These are phyloP conservation scores for Physcomitrellopsis africana DNA, from an alignment of 225 moss, liverwort and hornwort species.

Conservation along the genomic window DNA sequence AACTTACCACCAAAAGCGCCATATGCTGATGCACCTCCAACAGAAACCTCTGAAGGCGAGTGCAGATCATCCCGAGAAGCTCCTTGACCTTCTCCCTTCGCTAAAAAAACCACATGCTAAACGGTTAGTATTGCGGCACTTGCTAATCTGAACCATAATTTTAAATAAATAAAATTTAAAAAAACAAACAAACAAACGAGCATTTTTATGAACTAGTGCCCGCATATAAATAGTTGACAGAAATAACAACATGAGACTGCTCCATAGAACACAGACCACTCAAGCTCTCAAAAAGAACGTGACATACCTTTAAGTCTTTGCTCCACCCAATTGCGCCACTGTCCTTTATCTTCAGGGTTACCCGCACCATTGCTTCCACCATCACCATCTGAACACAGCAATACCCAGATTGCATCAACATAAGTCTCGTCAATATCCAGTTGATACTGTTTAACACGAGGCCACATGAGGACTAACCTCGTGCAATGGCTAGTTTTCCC, in stretches of 20 bases:
- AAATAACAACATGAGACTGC: too few species aligned
- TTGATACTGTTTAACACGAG: not conserved
- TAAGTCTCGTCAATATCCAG: not conserved
- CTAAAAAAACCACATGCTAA: constrained; percentile 26
- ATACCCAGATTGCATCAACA: not conserved
- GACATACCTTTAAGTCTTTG: constrained; percentile 33
- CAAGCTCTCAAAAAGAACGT: not conserved
- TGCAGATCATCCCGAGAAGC: constrained; percentile 19
- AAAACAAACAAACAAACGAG: too few species aligned
- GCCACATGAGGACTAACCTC: too few species aligned
- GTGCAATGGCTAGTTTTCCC: too few species aligned
- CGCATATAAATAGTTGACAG: too few species aligned
- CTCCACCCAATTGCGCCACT: constrained; percentile 36
- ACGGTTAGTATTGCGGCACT: not conserved
- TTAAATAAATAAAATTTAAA: too few species aligned
- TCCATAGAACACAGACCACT: too few species aligned
- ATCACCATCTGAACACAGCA: not conserved
- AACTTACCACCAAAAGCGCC: constrained; percentile 31
- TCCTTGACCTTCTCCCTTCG: constrained; percentile 27
- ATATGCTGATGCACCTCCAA: constrained; percentile 13
- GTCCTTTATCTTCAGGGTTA: constrained; percentile 26
- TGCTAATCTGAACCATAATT: not conserved
- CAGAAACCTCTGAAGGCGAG: constrained; percentile 25
- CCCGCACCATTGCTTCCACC: constrained; percentile 13
- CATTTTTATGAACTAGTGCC: too few species aligned